Evolutionary conservation across 1,284 basidiomycete genomes (phyloP).

Genomic region (Cryptococcus deneoformans): DNA sequence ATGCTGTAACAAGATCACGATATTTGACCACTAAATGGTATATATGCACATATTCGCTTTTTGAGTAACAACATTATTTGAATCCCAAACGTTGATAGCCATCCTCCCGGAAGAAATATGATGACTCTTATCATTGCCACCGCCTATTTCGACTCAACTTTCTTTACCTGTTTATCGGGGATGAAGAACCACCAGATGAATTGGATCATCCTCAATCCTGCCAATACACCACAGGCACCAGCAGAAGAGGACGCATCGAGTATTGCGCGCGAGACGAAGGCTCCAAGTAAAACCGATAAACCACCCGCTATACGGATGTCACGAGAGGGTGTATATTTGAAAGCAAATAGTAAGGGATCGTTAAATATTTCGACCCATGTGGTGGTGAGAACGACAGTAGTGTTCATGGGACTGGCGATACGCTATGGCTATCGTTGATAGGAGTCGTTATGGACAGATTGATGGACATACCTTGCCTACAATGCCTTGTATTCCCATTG

Average conservation of each 20-base stretch:
- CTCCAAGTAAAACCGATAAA: slow-evolving; percentile 67
- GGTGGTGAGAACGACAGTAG: slow-evolving; percentile 59
- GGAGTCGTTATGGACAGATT: slow-evolving; percentile 1
- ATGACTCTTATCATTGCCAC: too few relatives aligned
- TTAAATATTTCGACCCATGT: slow-evolving; percentile 83
- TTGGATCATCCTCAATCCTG: slow-evolving; percentile 64
- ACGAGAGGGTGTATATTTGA: slow-evolving; percentile 56
- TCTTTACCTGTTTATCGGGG: slow-evolving; percentile 42
- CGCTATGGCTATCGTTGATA: slow-evolving; percentile 19
- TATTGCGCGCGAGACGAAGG: slow-evolving; percentile 65
- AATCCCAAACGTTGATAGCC: too few relatives aligned
- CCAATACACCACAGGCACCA: slow-evolving; percentile 64
- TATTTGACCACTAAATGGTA: too few relatives aligned
- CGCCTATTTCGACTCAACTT: slow-evolving; percentile 1
- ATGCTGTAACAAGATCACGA: too few relatives aligned
- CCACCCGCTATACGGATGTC: slow-evolving; percentile 73
- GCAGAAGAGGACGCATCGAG: slow-evolving; percentile 51
- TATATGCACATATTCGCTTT: too few relatives aligned
- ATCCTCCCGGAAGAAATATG: too few relatives aligned
- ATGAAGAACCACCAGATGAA: slow-evolving; percentile 67
- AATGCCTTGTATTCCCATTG: slow-evolving; percentile 72
- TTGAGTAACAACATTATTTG: too few relatives aligned
- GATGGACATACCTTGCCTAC: slow-evolving; percentile 59
- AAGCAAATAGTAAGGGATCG: slow-evolving; percentile 67
- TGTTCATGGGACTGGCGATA: slow-evolving; percentile 71